Conservation (phyloP, 176 grass and related monocot species). For the Triticum aestivum region DNA sequence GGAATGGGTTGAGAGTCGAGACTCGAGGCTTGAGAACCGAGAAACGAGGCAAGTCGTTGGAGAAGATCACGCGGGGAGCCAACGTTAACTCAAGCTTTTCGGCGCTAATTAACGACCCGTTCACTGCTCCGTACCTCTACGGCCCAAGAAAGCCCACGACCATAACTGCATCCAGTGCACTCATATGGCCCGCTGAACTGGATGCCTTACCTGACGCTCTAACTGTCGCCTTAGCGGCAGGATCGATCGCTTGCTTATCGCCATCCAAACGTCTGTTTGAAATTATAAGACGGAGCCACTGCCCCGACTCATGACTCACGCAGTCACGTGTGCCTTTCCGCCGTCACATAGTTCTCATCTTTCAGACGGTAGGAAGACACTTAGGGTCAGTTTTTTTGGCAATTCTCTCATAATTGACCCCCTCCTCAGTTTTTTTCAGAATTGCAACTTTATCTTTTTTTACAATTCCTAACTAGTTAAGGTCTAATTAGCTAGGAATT, state of each 20-base stretch:
- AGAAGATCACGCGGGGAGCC: background rate
- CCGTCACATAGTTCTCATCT: no score
- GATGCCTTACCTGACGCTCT: background rate
- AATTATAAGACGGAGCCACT: background rate
- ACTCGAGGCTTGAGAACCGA: background rate
- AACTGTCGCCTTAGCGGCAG: background rate
- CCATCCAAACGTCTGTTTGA: background rate
- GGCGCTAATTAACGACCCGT: conserved; percentile 1
- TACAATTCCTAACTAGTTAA: no score
- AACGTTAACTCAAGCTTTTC: conserved; percentile 10
- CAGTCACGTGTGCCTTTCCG: no score
- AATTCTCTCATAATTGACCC: no score
- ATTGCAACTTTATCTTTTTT: no score
- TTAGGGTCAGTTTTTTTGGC: no score
- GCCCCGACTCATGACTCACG: background rate
- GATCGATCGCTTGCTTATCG: background rate
- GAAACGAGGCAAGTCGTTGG: background rate
- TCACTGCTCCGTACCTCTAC: background rate
- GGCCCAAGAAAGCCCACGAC: background rate
- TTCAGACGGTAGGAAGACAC: no score
- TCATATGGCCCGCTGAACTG: background rate
- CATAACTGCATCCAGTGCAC: background rate
- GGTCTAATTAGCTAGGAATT: no score
- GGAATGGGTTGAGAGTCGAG: no score
- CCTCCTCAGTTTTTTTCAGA: no score